These are phyloP conservation scores for Penicillium sp. DNA, from an alignment of 2,329 filamentous ascomycete genomes.

Conservation along the genomic window DNA sequence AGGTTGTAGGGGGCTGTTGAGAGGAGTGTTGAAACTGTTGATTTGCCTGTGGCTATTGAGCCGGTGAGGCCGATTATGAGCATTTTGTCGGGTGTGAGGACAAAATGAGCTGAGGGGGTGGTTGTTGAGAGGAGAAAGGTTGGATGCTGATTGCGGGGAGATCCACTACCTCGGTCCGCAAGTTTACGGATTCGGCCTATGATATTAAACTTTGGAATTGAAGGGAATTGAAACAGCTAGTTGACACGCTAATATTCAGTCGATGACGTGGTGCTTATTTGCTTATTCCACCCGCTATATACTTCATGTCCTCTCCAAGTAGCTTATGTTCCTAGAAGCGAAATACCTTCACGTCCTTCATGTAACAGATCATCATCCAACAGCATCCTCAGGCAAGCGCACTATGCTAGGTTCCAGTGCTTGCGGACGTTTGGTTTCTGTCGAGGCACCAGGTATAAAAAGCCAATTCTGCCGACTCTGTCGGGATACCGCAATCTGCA, in stretches of 20 bases:
- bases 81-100: conserved; percentile 54
- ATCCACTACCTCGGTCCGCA: conserved; percentile 21
- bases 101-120: not conserved
- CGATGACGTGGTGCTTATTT: not conserved
- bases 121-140: not conserved
- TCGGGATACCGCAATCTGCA: not conserved
- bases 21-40: conserved; percentile 85
- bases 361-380: not conserved
- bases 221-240: not conserved
- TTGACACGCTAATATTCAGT: not conserved
- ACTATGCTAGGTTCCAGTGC: not conserved
- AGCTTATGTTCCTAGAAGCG: not conserved
- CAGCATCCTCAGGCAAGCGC: not conserved
- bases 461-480: not conserved
- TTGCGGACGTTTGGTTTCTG: not conserved
- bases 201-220: not conserved
- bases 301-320: not conserved
- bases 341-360: not conserved
- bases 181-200: no score
- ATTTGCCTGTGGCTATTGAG: conserved; percentile 97
- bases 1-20: conserved; percentile 77
- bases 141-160: conserved; percentile 23
- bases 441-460: not conserved
- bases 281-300: not conserved
- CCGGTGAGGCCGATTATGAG: conserved; percentile 93